A percentile compares a stretch with the other conserved stretches of the same genome.
Evolutionary conservation across 164 flowering plant genomes (phyloP).

Genomic region (Houttuynia cordata): DNA sequence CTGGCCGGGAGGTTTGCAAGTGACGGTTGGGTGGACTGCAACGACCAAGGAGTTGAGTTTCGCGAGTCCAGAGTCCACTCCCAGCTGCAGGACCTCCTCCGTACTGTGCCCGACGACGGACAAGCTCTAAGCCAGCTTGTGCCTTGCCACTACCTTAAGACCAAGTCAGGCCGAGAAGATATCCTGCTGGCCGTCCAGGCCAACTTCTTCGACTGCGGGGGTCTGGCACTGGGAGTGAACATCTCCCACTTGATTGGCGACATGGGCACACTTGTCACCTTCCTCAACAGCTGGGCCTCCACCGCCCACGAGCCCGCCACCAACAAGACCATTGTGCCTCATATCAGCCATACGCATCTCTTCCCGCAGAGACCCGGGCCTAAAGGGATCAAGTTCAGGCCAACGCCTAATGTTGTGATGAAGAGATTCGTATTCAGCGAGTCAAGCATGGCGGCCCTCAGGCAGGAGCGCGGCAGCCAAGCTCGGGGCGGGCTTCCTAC

Average conservation of each 20-base stretch:
- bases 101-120: neutral
- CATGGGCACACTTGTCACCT: constrained; percentile 19
- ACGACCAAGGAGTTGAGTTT: constrained; percentile 5
- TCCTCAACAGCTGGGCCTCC: constrained; percentile 37
- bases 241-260: constrained; percentile 42
- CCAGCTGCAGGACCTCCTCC: constrained; percentile 1
- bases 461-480: no score
- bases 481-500: neutral
- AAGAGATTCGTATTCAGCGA: constrained; percentile 2
- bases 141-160: constrained; percentile 8
- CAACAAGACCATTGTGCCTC: constrained; percentile 8
- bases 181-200: constrained; percentile 28
- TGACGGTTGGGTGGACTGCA: no score
- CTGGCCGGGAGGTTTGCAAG: no score
- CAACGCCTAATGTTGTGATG: no score
- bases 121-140: constrained; percentile 14
- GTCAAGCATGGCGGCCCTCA: no score
- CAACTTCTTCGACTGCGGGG: constrained; percentile 40
- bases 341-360: constrained; percentile 6
- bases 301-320: constrained; percentile 5
- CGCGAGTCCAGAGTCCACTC: constrained; percentile 1
- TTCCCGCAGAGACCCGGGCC: no score
- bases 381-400: no score
- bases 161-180: neutral
- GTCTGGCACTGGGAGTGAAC: constrained; percentile 41